A percentile compares a stretch with the other conserved stretches of the same genome.
phyloP scores from a whole-genome alignment of 116 monocot species.

The Cymodocea nodosa region DNA sequence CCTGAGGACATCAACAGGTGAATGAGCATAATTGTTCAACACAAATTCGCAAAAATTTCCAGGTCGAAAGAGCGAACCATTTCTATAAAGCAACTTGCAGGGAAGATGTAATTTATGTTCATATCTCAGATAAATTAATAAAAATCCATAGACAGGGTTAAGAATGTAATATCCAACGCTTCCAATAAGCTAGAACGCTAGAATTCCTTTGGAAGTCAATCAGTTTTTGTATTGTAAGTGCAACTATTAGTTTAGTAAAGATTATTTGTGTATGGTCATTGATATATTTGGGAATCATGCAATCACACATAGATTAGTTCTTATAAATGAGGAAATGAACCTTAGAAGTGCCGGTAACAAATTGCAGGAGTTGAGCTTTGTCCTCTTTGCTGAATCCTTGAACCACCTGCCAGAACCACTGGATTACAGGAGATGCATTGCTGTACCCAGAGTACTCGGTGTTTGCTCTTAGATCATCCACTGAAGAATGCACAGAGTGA shows the following conservation, averaged over 20 bases:
- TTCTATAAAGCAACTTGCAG: background rate
- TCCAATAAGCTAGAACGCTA: background rate
- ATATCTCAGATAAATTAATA: no score
- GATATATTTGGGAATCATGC: no score
- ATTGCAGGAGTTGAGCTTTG: conserved; percentile 96
- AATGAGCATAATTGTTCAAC: background rate
- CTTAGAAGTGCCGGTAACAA: conserved; percentile 99
- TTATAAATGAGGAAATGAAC: conserved; percentile 13
- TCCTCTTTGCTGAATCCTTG: conserved; percentile 98
- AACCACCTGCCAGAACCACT: conserved; percentile 99
- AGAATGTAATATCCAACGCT: background rate
- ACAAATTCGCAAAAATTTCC: background rate
- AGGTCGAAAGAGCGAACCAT: background rate
- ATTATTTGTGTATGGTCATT: no score
- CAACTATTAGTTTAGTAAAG: no score
- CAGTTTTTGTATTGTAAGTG: background rate
- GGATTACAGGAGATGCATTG: conserved; percentile 88
- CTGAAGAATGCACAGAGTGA: conserved; percentile 17
- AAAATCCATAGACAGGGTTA: no score
- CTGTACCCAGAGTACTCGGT: conserved; percentile 96
- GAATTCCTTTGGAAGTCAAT: background rate
- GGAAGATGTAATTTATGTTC: no score
- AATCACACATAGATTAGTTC: background rate
- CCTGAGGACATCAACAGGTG: conserved; percentile 27
- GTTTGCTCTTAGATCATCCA: conserved; percentile 94